Base-by-base conservation (phyloP, 2,329 filamentous ascomycete species). In the Colletotrichum agaves region DNA sequence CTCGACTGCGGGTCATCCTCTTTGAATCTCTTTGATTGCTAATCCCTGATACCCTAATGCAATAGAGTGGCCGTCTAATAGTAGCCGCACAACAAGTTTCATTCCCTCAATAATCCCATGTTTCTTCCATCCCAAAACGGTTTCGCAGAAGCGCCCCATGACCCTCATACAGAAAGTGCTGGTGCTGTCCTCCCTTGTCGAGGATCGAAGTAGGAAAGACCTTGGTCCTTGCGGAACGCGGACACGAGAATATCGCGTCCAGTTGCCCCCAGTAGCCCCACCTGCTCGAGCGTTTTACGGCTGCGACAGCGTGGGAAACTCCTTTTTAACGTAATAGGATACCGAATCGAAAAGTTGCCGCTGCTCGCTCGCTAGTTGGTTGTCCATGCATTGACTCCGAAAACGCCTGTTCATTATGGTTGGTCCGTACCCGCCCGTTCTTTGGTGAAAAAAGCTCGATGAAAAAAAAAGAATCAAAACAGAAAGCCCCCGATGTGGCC, bases 351-450 rank as follows among this genome's bases (percentile, higher is more conserved):
- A 67, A 64, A 60, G 61, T 15, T 68, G 65, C 55, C 65, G 55
- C 65, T 55, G 61, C 65, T 68, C 61, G 65, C 65, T 68, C 65
- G 65, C 65, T 68, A 41, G 31, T 53, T 64, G 47, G 55, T 60
- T 60, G 53, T 11, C 61, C 61, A 64, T 68, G 65, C 61, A 60
- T 43, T 23, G 44, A 68, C 65, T 65, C 65, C 65, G 52, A 65
- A 60, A 68, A 68, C 65, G 65, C 65, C 65, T 60, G 23, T 43
- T 68, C 65, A 68, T 68, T 60, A 68, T 65, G 55, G 27, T 52
- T 59, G 65, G 65, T 52, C 61, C 61, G 41, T 55, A 23, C n/a
- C 53, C 33, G 50, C 61, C 59, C 47, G 19, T 46, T 59, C 39
- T 19, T 56, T 55, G 53, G 27, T 60, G 41, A 65, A 15, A 44